Percentiles rank a stretch among this genome's conserved stretches.
Conservation (phyloP, 2,329 filamentous ascomycete genomes). For the Claviceps pazoutovae region DNA sequence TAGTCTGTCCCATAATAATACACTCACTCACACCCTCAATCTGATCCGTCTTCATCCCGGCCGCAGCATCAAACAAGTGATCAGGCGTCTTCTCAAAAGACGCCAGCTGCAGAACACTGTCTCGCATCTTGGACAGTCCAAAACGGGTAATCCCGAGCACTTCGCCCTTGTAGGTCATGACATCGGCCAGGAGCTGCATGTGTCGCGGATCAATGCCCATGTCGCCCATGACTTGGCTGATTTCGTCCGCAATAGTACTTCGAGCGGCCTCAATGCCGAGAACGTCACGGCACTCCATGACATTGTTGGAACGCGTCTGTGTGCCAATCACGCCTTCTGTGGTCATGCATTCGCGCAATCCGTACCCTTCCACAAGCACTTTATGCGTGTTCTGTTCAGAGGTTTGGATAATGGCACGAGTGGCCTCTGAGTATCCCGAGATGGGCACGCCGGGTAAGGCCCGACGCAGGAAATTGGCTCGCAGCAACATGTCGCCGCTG, state of each 20-base stretch:
- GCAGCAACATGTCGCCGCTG: constrained; percentile 45
- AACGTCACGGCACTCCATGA: constrained; percentile 78
- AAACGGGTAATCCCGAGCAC: constrained; percentile 94
- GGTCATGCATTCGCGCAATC: constrained; percentile 76
- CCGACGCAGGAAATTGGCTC: constrained; percentile 75
- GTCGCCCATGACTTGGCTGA: constrained; percentile 73
- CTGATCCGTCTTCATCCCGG: constrained; percentile 77
- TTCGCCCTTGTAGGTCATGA: constrained; percentile 98
- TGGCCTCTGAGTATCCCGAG: constrained; percentile 75
- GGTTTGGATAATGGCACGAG: constrained; percentile 79
- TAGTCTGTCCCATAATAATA: constrained; percentile 96
- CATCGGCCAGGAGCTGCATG: constrained; percentile 92
- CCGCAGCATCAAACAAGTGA: constrained; percentile 89
- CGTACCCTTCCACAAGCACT: constrained; percentile 90
- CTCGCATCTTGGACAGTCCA: constrained; percentile 89
- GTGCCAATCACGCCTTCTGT: constrained; percentile 81
- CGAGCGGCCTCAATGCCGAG: constrained; percentile 92
- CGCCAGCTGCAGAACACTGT: constrained; percentile 83
- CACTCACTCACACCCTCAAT: constrained; percentile 93
- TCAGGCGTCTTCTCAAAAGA: constrained; percentile 98
- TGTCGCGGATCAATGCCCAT: constrained; percentile 97
- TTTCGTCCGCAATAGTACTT: constrained; percentile 78
- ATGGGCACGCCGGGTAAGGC: constrained; percentile 72
- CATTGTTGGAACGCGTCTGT: constrained; percentile 62
- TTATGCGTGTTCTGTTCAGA: constrained; percentile 53